These are phyloP conservation scores for Metschnikowia vanudenii DNA, from an alignment of 805 yeast species.

Conservation along the genomic window DNA sequence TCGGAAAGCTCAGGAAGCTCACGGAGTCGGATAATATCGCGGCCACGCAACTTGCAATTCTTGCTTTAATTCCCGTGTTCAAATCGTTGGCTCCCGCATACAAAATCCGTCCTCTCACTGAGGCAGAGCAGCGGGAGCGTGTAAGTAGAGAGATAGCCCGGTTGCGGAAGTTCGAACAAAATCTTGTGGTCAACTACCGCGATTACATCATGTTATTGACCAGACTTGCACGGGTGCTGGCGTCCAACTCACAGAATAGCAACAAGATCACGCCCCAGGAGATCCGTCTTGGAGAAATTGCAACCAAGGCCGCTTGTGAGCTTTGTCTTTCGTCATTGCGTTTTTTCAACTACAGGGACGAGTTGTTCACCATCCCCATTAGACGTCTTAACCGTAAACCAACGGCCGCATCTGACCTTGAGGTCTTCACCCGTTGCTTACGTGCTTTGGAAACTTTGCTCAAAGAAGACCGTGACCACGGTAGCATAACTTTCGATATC, in stretches of 20 bases:
- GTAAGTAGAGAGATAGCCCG: conserved; percentile 80
- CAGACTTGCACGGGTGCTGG: conserved; percentile 39
- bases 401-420: conserved; percentile 43
- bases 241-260: conserved; percentile 36
- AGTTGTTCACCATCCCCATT: conserved; percentile 63
- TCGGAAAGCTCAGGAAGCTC: conserved; percentile 70
- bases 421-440: conserved; percentile 57
- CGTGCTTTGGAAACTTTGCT: conserved; percentile 68
- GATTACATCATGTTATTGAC: conserved; percentile 59
- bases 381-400: conserved; percentile 68
- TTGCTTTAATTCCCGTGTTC: conserved; percentile 82
- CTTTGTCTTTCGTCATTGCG: conserved; percentile 59
- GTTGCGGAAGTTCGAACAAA: conserved; percentile 78
- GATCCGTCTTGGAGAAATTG: conserved; percentile 51
- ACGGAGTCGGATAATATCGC: conserved; percentile 63
- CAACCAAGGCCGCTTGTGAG: conserved; percentile 79
- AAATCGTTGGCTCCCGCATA: conserved; percentile 86
- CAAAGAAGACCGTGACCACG: conserved; percentile 72
- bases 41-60: conserved; percentile 66
- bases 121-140: conserved; percentile 74
- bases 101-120: conserved; percentile 78
- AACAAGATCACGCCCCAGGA: conserved; percentile 32
- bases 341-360: conserved; percentile 80
- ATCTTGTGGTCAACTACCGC: conserved; percentile 65
- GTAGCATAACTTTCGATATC: conserved; percentile 75